A percentile compares a stretch with the other conserved stretches of the same genome.
phyloP scores from a whole-genome alignment of 768 basidiomycete genomes.

The Amanita exitialis region DNA sequence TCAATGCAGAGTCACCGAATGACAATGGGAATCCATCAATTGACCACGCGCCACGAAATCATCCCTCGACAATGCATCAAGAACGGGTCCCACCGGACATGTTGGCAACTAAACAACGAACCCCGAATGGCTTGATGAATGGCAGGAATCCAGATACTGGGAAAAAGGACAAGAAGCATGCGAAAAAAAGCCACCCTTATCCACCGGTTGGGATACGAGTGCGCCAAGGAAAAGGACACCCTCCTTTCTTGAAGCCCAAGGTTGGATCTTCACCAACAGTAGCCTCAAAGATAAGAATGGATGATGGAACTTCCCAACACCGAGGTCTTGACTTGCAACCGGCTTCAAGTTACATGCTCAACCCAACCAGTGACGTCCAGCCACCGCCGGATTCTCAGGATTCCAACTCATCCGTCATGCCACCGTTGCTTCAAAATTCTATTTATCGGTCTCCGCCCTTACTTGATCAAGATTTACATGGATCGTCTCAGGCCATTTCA shows the following conservation, averaged over 20 bases:
- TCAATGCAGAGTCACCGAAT: neutral
- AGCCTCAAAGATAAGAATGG: neutral
- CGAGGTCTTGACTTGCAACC: neutral
- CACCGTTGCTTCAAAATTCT: neutral
- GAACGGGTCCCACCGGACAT: neutral
- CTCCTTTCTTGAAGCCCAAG: constrained; percentile 7
- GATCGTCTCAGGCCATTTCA: neutral
- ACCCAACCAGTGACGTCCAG: neutral
- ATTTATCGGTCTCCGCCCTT: neutral
- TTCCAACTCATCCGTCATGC: neutral
- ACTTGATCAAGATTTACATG: neutral
- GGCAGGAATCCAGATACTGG: constrained; percentile 9
- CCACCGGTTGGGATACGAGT: constrained; percentile 39
- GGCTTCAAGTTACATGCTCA: neutral
- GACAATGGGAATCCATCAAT: neutral
- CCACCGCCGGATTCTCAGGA: neutral
- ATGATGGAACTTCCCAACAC: neutral
- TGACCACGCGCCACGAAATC: neutral
- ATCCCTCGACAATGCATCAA: neutral
- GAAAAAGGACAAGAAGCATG: constrained; percentile 27
- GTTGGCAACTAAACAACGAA: neutral
- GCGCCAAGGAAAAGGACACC: constrained; percentile 25
- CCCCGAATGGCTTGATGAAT: neutral
- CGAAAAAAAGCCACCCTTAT: constrained; percentile 28
- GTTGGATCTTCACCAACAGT: constrained; percentile 4